Evolutionary conservation across 2,329 filamentous ascomycete species (phyloP).

Genomic region (Hypoxylon sp.): DNA sequence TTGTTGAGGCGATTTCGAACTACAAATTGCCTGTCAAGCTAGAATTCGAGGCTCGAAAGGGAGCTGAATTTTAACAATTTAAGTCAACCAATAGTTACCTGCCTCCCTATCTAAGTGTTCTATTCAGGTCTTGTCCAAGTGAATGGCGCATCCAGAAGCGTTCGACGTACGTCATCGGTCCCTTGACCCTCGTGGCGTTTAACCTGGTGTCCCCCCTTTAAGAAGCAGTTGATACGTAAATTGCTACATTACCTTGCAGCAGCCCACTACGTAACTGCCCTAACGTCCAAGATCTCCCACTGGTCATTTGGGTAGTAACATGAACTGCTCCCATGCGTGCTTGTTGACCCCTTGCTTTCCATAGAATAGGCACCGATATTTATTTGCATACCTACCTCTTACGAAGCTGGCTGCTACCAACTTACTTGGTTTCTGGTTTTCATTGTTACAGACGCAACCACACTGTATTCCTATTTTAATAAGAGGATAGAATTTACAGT

Average conservation of each 20-base stretch:
- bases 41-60: conserved; percentile 19
- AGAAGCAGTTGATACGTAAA: conserved; percentile 10
- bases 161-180: conserved; percentile 37
- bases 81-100: conserved; percentile 8
- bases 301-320: conserved; percentile 25
- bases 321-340: not conserved
- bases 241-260: conserved; percentile 9
- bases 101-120: conserved; percentile 5
- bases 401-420: not conserved
- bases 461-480: not conserved
- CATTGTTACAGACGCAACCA: not conserved
- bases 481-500: not conserved
- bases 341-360: conserved; percentile 14
- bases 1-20: conserved; percentile 17
- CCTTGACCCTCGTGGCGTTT: conserved; percentile 22
- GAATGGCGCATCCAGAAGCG: conserved; percentile 4
- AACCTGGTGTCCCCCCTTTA: conserved; percentile 2
- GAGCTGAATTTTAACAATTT: conserved; percentile 7
- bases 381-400: not conserved
- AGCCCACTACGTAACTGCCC: conserved; percentile 13
- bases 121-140: conserved; percentile 3
- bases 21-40: conserved; percentile 9
- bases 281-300: conserved; percentile 10
- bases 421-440: not conserved
- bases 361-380: conserved; percentile 11